A percentile compares a stretch with the other conserved stretches of the same genome.
Evolutionary conservation across 139 green algal genomes (phyloP).

Genomic region (Helicosporidium sp.): DNA sequence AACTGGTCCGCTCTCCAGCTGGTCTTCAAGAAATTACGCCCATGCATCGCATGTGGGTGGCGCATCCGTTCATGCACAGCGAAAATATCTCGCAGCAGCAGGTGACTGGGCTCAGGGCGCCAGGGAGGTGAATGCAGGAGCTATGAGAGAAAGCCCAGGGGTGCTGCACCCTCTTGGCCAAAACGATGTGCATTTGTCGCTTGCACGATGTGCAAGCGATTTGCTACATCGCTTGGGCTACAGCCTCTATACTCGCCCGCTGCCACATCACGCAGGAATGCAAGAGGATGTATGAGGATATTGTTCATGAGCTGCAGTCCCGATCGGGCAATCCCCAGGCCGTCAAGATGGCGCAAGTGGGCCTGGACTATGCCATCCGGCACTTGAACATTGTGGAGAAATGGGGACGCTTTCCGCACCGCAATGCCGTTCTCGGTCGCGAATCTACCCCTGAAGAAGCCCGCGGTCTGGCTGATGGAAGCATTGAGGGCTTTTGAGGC

Average conservation of each 20-base stretch:
- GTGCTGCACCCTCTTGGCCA: neutral
- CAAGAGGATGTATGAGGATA: constrained; percentile 6
- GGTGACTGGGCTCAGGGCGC: constrained; percentile 5
- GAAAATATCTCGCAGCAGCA: constrained; percentile 32
- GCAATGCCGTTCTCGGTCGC: constrained; percentile 34
- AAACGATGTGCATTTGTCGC: too few relatives aligned
- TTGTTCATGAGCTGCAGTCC: constrained; percentile 14
- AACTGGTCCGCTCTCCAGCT: constrained; percentile 1
- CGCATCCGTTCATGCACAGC: constrained; percentile 33
- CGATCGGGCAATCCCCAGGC: neutral
- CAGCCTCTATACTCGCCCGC: neutral
- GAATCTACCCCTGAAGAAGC: constrained; percentile 29
- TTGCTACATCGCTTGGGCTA: too few relatives aligned
- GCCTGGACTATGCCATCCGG: neutral
- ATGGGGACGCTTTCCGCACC: constrained; percentile 35
- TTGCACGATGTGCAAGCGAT: too few relatives aligned
- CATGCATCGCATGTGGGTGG: constrained; percentile 15
- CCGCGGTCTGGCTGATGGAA: constrained; percentile 25
- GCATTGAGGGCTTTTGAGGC: constrained; percentile 16
- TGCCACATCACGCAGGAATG: neutral
- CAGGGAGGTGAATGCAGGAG: neutral
- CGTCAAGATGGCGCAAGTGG: neutral
- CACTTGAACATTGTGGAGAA: constrained; percentile 11
- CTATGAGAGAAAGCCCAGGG: neutral
- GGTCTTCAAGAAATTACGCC: constrained; percentile 8